Evolutionary conservation across 495 filamentous ascomycete species (phyloP), one percentile per base, ranked within the genome.

Genomic region (Aspergillus funiculosus): DNA sequence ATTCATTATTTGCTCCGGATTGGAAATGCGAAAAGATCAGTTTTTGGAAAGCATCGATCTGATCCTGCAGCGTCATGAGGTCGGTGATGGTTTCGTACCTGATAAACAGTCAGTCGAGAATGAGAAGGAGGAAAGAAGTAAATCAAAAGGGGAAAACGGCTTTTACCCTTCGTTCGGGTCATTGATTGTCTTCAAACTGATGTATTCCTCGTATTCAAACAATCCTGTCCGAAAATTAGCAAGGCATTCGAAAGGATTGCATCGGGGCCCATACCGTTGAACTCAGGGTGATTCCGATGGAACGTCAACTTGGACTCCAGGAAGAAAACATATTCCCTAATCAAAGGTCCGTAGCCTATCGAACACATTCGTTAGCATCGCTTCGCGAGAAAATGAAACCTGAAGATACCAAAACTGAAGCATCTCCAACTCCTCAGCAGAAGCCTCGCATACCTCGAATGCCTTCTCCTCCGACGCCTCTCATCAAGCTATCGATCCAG

Each of bases 191-290:
- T 96, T 96, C 63, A 98, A 74, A 57, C 88, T 95, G 63, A 97
- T 90, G 63, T 98, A 98, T 59, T 98, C 92, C 73, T 96, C 92
- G 53, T 98, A 98, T 60, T 98, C 92, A 58, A 97, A 97, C 19
- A 92, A 73, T 29, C 81, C 81, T 85, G 45, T 27, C 14, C 19
- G 29, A 42, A 5, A 29, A 28, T 63, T 28, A 63, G 60, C 39
- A 43, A 35, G n/a, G 15, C n/a, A 19, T 22, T 9, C 31, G 11
- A 6, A 5, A 40, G 21, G 34, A n/a, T 29, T 4, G 25, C 17
- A 17, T 19, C 11, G 10, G 35, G 51, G 62, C 39, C 13, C 48
- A 30, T 82, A 78, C 92, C 92, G 64, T 97, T 97, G 75, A 98
- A 98, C 66, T 95, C 92, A 9, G 89, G 90, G 66, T 98, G 92